These are phyloP conservation scores for Salvia splendens DNA, from an alignment of 257 asterid genomes.

Conservation along the genomic window DNA sequence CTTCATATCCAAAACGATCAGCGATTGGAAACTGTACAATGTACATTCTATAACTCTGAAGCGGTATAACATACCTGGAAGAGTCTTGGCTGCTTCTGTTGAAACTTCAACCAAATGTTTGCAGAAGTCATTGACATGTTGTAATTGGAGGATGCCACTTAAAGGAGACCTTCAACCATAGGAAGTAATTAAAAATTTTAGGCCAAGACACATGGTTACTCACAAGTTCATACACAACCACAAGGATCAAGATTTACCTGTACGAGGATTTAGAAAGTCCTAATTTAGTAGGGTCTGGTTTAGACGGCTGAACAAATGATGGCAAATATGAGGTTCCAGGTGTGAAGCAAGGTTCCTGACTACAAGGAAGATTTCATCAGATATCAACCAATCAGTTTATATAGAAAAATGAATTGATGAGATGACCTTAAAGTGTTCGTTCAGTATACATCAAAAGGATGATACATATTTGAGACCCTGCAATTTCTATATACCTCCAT, in stretches of 20 bases:
- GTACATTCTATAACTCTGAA: background rate
- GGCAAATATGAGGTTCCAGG: slow-evolving; percentile 39
- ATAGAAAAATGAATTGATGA: background rate
- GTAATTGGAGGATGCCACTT: slow-evolving; percentile 51
- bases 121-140: slow-evolving; percentile 58
- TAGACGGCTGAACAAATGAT: slow-evolving; percentile 32
- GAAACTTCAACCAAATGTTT: slow-evolving; percentile 54
- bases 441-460: slow-evolving; percentile 16
- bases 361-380: slow-evolving; percentile 27
- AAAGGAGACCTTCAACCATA: slow-evolving; percentile 50
- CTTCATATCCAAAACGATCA: slow-evolving; percentile 3
- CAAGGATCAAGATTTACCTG: slow-evolving; percentile 39
- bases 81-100: slow-evolving; percentile 50
- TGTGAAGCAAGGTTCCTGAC: slow-evolving; percentile 46
- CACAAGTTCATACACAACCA: slow-evolving; percentile 17
- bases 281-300: slow-evolving; percentile 33
- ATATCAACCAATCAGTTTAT: background rate
- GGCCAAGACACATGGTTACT: slow-evolving; percentile 1
- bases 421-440: slow-evolving; percentile 10
- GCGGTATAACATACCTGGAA: slow-evolving; percentile 44
- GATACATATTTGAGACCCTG: background rate
- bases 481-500: background rate
- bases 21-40: slow-evolving; percentile 6
- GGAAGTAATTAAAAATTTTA: slow-evolving; percentile 11
- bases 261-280: slow-evolving; percentile 44